phyloP scores from a whole-genome alignment of 495 filamentous ascomycete genomes.

The Lepraria neglecta region DNA sequence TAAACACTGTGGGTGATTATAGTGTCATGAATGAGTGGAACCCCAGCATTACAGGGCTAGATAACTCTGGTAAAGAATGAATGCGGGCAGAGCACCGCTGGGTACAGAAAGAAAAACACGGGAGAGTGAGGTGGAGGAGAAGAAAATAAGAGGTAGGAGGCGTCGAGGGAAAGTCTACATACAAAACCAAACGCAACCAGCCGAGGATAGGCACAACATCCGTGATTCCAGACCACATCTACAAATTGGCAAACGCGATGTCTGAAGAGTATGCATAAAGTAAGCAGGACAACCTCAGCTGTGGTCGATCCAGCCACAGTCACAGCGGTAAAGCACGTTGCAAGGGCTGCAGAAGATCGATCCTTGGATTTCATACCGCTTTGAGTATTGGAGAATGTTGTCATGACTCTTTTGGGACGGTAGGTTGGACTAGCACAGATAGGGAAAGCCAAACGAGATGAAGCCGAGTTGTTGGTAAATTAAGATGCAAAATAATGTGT shows the following conservation, averaged over 20 bases:
- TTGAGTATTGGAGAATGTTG: neutral
- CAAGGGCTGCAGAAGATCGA: neutral
- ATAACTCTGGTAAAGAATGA: neutral
- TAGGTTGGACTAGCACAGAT: neutral
- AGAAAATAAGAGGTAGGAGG: neutral
- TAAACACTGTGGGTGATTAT: neutral
- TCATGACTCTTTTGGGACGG: neutral
- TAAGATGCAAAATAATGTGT: neutral
- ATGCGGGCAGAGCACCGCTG: neutral
- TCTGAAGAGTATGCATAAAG: neutral
- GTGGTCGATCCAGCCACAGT: neutral
- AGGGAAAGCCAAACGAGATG: conserved; percentile 3
- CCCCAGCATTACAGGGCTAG: neutral
- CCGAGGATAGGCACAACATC: neutral
- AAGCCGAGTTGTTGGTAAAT: neutral
- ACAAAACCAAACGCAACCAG: neutral
- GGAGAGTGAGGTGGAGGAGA: neutral
- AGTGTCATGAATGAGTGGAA: neutral
- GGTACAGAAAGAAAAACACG: neutral
- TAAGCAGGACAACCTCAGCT: conserved; percentile 5
- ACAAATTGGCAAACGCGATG: neutral
- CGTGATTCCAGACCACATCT: neutral
- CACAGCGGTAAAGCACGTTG: neutral
- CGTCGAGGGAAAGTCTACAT: neutral
- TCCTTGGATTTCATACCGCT: neutral